phyloP scores from a whole-genome alignment of 495 filamentous ascomycete species.

The Neurospora sp. region DNA sequence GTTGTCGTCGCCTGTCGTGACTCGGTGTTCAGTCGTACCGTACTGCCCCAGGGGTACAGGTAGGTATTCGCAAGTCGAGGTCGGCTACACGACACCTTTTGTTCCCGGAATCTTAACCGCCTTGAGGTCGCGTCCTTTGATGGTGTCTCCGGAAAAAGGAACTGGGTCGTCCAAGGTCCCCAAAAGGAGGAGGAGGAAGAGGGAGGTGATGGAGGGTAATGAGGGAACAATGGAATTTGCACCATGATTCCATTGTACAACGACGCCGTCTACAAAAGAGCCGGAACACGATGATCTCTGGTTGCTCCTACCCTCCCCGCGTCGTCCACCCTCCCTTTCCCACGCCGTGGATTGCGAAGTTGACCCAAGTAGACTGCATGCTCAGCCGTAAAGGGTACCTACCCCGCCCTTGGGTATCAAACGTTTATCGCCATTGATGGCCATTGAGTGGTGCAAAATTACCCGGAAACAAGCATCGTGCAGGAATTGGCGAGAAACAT shows the following conservation, averaged over 20 bases:
- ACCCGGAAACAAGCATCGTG: neutral
- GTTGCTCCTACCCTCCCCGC: neutral
- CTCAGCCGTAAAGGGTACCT: neutral
- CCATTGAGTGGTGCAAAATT: neutral
- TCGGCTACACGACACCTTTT: neutral
- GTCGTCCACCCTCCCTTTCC: neutral
- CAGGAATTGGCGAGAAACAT: neutral
- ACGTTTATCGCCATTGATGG: neutral
- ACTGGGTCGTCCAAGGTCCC: neutral
- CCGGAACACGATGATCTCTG: neutral
- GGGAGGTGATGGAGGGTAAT: neutral
- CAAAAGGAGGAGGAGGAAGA: neutral
- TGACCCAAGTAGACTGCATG: neutral
- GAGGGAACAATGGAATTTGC: neutral
- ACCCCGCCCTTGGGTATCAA: neutral
- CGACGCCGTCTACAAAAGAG: neutral
- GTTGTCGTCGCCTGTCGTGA: neutral
- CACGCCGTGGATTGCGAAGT: neutral
- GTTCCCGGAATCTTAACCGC: neutral
- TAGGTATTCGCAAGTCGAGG: neutral
- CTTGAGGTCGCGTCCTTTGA: neutral
- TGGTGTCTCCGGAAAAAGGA: neutral
- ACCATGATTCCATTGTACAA: neutral
- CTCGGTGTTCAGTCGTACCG: neutral
- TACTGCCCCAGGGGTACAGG: neutral